A percentile compares a stretch with the other conserved stretches of the same genome.
Evolutionary conservation across 768 basidiomycete species (phyloP).

Genomic region (Pulveroboletus sp.): DNA sequence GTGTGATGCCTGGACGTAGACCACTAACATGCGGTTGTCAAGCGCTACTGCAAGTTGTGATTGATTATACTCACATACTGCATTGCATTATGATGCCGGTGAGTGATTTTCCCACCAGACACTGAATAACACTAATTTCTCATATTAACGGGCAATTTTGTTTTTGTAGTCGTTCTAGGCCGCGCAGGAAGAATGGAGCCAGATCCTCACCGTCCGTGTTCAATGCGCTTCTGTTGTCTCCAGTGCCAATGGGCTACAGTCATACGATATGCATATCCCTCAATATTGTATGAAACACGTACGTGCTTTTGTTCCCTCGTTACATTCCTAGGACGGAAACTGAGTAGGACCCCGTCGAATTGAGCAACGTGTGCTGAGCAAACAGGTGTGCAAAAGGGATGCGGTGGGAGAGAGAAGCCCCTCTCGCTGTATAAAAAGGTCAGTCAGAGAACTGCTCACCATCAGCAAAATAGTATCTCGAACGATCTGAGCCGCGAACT

Average conservation of each 20-base stretch:
- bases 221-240: not conserved
- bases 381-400: not conserved
- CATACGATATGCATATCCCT: not conserved
- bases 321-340: not conserved
- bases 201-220: not conserved
- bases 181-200: too few relatives aligned
- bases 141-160: too few relatives aligned
- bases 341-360: not conserved
- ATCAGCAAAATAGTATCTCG: not conserved
- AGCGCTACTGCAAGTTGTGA: not conserved
- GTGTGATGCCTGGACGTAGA: too few relatives aligned
- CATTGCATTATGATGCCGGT: not conserved
- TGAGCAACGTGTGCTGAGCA: not conserved
- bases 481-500: not conserved
- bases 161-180: too few relatives aligned
- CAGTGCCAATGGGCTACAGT: not conserved
- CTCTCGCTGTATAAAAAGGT: slow-evolving; percentile 1
- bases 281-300: too few relatives aligned
- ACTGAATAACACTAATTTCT: too few relatives aligned
- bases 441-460: not conserved
- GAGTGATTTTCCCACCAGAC: too few relatives aligned
- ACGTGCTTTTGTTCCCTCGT: not conserved
- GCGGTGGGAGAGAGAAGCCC: not conserved
- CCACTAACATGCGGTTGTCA: too few relatives aligned
- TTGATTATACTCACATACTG: not conserved